Percentiles rank a stretch among this genome's conserved stretches.
Conservation (phyloP, 2,329 filamentous ascomycete species). For the Clarireedia paspali region DNA sequence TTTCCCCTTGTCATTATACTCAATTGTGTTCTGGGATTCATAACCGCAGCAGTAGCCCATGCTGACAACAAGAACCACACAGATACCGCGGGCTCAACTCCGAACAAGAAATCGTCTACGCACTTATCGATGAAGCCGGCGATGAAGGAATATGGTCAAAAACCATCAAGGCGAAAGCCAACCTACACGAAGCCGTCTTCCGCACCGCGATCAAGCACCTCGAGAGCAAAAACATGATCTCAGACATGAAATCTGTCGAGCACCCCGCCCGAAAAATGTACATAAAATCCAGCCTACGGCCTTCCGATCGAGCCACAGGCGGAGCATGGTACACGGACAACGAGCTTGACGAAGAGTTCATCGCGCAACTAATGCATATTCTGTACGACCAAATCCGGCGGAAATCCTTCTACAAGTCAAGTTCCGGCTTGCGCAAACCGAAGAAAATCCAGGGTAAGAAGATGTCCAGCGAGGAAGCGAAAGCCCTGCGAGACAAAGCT, state of each 20-base stretch:
- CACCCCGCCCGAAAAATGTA: slow-evolving; percentile 91
- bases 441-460: slow-evolving; percentile 44
- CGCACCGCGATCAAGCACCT: slow-evolving; percentile 78
- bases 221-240: slow-evolving; percentile 74
- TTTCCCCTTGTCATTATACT: not conserved
- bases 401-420: slow-evolving; percentile 58
- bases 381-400: slow-evolving; percentile 67
- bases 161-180: slow-evolving; percentile 69
- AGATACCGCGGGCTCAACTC: slow-evolving; percentile 58
- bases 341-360: slow-evolving; percentile 81
- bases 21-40: not conserved
- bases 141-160: slow-evolving; percentile 87
- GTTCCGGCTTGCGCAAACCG: slow-evolving; percentile 38
- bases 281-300: slow-evolving; percentile 78
- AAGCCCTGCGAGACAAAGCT: slow-evolving; percentile 21
- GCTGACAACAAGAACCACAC: slow-evolving; percentile 10
- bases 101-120: slow-evolving; percentile 79
- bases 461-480: slow-evolving; percentile 38
- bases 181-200: slow-evolving; percentile 77
- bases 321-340: slow-evolving; percentile 93
- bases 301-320: slow-evolving; percentile 84
- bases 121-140: slow-evolving; percentile 78
- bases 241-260: slow-evolving; percentile 85
- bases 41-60: not conserved
- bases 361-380: slow-evolving; percentile 65